phyloP scores from a whole-genome alignment of 257 asterid genomes.

The Eustoma russellianum region DNA sequence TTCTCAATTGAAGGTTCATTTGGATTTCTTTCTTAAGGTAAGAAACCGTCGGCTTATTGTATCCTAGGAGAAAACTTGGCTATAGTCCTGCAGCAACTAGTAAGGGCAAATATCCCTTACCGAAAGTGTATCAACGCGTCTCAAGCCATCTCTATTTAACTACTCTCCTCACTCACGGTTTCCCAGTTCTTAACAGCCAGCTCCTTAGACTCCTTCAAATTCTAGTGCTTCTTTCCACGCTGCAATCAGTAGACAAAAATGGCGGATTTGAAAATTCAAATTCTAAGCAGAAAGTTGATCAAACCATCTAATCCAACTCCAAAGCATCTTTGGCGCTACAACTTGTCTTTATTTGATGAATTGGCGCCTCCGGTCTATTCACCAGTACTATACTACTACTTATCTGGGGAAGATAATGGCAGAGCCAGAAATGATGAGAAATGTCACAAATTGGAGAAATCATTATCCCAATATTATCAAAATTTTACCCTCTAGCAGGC shows the following conservation, averaged over 20 bases:
- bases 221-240: background rate
- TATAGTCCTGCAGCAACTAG: no score
- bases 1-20: no score
- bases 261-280: constrained; percentile 5
- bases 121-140: no score
- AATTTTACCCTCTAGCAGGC: constrained; percentile 21
- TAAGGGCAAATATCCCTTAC: no score
- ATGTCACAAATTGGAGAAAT: constrained; percentile 10
- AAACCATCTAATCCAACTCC: constrained; percentile 22
- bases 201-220: no score
- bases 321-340: constrained; percentile 5
- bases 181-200: no score
- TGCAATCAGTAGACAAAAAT: background rate
- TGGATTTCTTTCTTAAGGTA: no score
- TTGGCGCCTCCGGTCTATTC: constrained; percentile 9
- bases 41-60: no score
- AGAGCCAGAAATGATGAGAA: background rate
- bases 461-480: constrained; percentile 2
- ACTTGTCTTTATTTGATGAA: constrained; percentile 14
- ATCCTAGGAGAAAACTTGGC: no score
- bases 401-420: background rate
- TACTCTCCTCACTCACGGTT: no score
- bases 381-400: constrained; percentile 6
- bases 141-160: no score
- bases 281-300: constrained; percentile 12